Percentiles rank a stretch among this genome's conserved stretches.
Evolutionary conservation across 2,329 filamentous ascomycete genomes (phyloP).

Genomic region (Aspergillus persii): DNA sequence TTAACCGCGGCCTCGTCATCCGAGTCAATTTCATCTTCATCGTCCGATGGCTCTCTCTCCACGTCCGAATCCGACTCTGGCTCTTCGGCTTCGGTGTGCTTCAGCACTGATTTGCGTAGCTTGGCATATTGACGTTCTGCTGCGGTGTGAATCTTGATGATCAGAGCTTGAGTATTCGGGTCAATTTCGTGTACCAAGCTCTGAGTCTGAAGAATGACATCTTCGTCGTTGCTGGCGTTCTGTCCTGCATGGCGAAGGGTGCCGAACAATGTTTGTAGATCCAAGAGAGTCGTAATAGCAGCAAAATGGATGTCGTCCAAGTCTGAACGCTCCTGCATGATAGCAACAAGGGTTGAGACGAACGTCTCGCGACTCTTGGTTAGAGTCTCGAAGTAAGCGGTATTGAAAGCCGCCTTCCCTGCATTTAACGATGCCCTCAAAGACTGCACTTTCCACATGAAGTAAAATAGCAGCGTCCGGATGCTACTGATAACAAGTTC

Average conservation of each 20-base stretch:
- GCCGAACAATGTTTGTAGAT: conserved; percentile 77
- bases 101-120: conserved; percentile 44
- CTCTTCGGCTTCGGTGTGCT: conserved; percentile 63
- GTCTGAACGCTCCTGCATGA: conserved; percentile 49
- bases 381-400: conserved; percentile 65
- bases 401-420: conserved; percentile 57
- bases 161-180: conserved; percentile 59
- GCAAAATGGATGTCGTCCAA: conserved; percentile 77
- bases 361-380: conserved; percentile 60
- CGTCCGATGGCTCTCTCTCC: conserved; percentile 55
- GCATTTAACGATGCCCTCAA: conserved; percentile 55
- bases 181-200: conserved; percentile 69
- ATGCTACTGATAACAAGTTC: conserved; percentile 74
- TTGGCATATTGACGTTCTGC: conserved; percentile 76
- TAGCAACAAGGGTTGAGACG: conserved; percentile 47
- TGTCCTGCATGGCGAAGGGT: conserved; percentile 59
- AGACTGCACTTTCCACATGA: conserved; percentile 83
- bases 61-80: conserved; percentile 64
- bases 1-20: conserved; percentile 38
- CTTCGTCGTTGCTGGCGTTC: conserved; percentile 39
- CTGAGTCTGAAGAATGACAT: conserved; percentile 55
- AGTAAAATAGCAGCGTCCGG: conserved; percentile 78
- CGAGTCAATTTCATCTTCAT: conserved; percentile 31
- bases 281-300: conserved; percentile 73
- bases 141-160: conserved; percentile 74